These are phyloP conservation scores for Papiliotrema nemorosa DNA, from an alignment of 1,284 basidiomycete species.

Conservation along the genomic window DNA sequence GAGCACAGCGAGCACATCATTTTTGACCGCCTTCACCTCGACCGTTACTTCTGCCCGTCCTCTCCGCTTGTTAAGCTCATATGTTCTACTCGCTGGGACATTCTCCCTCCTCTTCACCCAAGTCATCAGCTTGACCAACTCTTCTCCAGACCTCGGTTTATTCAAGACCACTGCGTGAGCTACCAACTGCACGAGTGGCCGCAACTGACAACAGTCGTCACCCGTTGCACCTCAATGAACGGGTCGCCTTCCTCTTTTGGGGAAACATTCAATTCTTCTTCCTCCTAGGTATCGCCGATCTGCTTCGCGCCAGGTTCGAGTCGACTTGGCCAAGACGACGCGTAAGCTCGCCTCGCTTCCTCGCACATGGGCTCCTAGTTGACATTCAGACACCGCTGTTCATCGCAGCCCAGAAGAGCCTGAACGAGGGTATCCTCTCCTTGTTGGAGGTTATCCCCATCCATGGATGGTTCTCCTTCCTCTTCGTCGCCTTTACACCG, in stretches of 20 bases:
- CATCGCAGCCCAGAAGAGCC: constrained; percentile 11
- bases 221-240: constrained; percentile 45
- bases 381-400: constrained; percentile 15
- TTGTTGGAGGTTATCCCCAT: not conserved
- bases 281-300: constrained; percentile 26
- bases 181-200: not conserved
- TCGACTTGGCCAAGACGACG: constrained; percentile 31
- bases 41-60: constrained; percentile 16
- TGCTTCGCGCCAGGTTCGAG: constrained; percentile 17
- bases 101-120: constrained; percentile 18
- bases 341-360: constrained; percentile 10
- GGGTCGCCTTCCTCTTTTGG: constrained; percentile 37
- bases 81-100: constrained; percentile 17
- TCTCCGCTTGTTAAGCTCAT: constrained; percentile 18
- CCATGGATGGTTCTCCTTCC: not conserved
- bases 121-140: constrained; percentile 10
- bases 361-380: not conserved
- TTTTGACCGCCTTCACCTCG: constrained; percentile 12
- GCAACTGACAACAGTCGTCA: constrained; percentile 24
- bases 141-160: constrained; percentile 16
- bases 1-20: constrained; percentile 10
- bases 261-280: constrained; percentile 27
- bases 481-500: constrained; percentile 5
- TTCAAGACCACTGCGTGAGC: constrained; percentile 22
- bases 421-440: constrained; percentile 2